Conservation (phyloP, 2,329 filamentous ascomycete species). For the Saccharata proteae region DNA sequence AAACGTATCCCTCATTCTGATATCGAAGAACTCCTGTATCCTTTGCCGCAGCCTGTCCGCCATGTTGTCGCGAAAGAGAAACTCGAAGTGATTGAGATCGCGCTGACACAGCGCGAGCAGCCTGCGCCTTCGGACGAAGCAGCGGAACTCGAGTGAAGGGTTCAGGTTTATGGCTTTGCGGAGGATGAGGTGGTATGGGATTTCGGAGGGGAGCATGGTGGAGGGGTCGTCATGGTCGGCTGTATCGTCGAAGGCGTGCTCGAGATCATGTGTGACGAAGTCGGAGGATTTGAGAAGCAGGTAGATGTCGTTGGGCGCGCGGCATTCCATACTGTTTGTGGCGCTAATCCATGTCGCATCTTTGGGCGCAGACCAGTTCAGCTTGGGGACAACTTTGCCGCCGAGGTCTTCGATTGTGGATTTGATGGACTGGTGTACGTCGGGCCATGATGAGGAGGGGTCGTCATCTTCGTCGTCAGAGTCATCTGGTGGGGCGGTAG, state of each 20-base stretch:
- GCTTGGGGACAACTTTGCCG: constrained; percentile 77
- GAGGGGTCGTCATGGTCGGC: constrained; percentile 17
- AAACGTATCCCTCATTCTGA: constrained; percentile 63
- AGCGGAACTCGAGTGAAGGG: constrained; percentile 85
- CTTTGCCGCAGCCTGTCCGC: constrained; percentile 53
- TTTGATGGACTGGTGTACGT: constrained; percentile 66
- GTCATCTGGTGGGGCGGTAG: constrained; percentile 29
- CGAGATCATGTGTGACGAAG: constrained; percentile 87
- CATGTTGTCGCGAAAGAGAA: constrained; percentile 50
- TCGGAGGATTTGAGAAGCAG: constrained; percentile 87
- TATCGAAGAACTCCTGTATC: constrained; percentile 66
- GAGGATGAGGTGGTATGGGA: constrained; percentile 71
- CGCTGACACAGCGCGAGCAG: constrained; percentile 79
- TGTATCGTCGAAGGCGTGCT: constrained; percentile 80
- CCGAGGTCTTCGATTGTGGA: constrained; percentile 68
- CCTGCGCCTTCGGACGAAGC: constrained; percentile 75
- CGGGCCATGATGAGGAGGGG: constrained; percentile 51
- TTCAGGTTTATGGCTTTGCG: constrained; percentile 82
- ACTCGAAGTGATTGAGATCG: constrained; percentile 82
- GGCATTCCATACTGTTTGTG: constrained; percentile 87
- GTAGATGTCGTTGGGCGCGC: constrained; percentile 80
- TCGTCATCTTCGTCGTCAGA: constrained; percentile 47
- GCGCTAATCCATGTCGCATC: constrained; percentile 85
- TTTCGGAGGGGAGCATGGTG: constrained; percentile 29
- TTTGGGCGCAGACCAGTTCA: constrained; percentile 96